Base-by-base conservation (phyloP, 225 moss, liverwort and hornwort genomes). In the Marchantia paleacea region DNA sequence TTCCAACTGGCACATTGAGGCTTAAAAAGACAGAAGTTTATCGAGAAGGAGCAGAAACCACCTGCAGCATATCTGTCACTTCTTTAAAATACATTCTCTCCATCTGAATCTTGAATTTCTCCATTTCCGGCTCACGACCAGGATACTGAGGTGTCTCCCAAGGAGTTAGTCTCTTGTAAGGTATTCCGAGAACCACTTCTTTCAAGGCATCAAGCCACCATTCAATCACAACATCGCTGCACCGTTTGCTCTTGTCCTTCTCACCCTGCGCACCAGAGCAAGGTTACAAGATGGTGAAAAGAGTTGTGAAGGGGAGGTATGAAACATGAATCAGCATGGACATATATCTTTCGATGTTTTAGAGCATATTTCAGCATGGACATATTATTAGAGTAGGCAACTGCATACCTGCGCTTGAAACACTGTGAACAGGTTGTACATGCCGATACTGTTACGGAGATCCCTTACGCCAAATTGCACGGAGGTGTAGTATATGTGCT, bases 401-500 rank as follows among this genome's bases (percentile, higher is more conserved):
- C 11, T 22, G 25, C 58, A 11, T 85, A 90, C 95, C 85, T 76
- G 79, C 31, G 69, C 75, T 55, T 86, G 81, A 55, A 96, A 94
- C 55, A 90, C 86, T 52, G 86, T 83, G 0, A 92, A 90, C 6
- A 94, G 75, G 26, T 87, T 92, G 75, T 94, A 96, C 79, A 96
- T 90, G 30, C 91, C 92, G 62, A 91, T 69, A 73, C 90, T 96
- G 31, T 93, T 94, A 10, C 96, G 94, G 31, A 96, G 81, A 28
- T 96, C 94, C 1, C 89, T 89, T 20, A 91, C 81, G 51, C 96
- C 96, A 55, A 85, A 94, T 54, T 89, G 89, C 29, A 81, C 73
- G 0, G 96, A 92, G 73, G 91, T 94, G 77, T 94, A 96, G 62
- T 89, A 94, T 7, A 94, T 79, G 76, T 89, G 86, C 80, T 96